Conservation (phyloP, 441 rosid genomes). For the Bruguiera hainesii region DNA sequence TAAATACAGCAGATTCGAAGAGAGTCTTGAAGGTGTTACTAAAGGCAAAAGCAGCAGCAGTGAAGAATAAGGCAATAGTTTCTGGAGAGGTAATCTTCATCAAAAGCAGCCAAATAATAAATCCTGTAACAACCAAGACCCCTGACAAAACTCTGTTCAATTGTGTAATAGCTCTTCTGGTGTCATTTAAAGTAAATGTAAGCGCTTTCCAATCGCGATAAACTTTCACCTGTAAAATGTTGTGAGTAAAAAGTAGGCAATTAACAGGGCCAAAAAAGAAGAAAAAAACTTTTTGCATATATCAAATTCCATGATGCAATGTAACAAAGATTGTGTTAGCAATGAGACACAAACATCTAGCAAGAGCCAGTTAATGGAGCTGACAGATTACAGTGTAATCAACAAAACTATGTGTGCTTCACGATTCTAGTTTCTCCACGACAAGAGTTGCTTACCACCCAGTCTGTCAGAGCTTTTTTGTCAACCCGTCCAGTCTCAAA, state of each 20-base stretch:
- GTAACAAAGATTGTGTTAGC: too few relatives aligned
- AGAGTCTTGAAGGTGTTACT: conserved; percentile 47
- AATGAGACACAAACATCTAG: too few relatives aligned
- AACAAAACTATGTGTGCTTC: neutral
- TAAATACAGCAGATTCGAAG: conserved; percentile 47
- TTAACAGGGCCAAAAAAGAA: neutral
- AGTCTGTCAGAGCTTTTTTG: conserved; percentile 36
- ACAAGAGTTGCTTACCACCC: conserved; percentile 36
- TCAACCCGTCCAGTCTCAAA: conserved; percentile 38
- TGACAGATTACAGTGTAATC: neutral
- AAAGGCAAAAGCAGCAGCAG: conserved; percentile 30
- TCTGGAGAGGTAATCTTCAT: neutral
- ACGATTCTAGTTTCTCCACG: neutral
- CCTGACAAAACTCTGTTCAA: conserved; percentile 38
- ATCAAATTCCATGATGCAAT: too few relatives aligned
- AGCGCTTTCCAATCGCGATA: conserved; percentile 41
- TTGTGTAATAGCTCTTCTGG: conserved; percentile 45
- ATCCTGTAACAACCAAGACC: conserved; percentile 27
- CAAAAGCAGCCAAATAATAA: conserved; percentile 18
- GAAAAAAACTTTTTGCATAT: neutral
- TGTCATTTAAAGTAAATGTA: conserved; percentile 42
- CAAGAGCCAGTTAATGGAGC: neutral
- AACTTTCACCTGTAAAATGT: conserved; percentile 31
- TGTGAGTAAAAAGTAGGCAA: too few relatives aligned
- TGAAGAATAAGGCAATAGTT: conserved; percentile 2